Base-by-base conservation (phyloP, 2,329 filamentous ascomycete genomes). In the Macrophomina tecta region DNA sequence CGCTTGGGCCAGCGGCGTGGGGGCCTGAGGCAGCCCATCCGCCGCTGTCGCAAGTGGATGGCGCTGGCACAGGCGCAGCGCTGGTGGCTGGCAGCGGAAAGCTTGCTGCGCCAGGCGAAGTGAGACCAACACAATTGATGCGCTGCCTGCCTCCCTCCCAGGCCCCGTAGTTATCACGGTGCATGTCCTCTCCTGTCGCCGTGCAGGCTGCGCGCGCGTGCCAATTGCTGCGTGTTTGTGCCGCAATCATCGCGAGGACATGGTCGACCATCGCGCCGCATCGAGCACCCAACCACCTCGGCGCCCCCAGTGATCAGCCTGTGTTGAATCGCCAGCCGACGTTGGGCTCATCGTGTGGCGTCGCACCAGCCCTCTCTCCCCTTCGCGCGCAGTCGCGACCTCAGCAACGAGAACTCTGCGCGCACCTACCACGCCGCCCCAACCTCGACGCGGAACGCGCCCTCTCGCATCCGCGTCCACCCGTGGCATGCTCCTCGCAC, bases 341-440 rank as follows among this genome's bases (percentile, higher is more conserved):
- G 58, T 62, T 62, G 42, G 30, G 4, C 58, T 36, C 58, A 36
- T 49, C 45, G 36, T 18, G 58, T 49, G 42, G 58, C 45, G 58
- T 62, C 45, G 58, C 58, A 62, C 58, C 58, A 45, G 38, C 30
- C n/a, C n/a, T 49, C 58, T 38, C 30, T 62, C 58, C 32, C n/a
- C 30, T 49, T 48, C 30, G 56, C 42, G 56, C 56, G 56, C 56
- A 11, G 23, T 48, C 56, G 56, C 56, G 56, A 61, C 38, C 56
- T 62, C 58, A 62, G 42, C 42, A 38, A 62, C 61, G 61, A 48
- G 61, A 52, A 52, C 18, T 53, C 61, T 64, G 45, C 61, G 61
- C 61, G 61, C 61, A 42, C 48, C 61, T 53, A 52, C 61, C 48
- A 64, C 61, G 42, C 6, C 36, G 11, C 36, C 30, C 18, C 49